Evolutionary conservation across 1,139 yeast species (phyloP), one percentile per base, ranked within the genome.

Genomic region (Pichia sp.): DNA sequence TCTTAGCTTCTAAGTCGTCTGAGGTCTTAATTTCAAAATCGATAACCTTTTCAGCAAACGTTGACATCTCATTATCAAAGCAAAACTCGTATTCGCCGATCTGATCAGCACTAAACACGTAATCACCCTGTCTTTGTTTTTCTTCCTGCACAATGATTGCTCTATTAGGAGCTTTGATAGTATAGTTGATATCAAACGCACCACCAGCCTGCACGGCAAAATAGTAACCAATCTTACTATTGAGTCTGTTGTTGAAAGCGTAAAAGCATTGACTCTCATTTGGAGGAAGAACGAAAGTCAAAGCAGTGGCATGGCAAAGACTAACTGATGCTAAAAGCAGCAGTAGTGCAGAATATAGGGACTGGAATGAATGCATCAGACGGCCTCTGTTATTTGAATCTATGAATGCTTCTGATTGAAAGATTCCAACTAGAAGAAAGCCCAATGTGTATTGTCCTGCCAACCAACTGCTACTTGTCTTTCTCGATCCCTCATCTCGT

Each of bases 131-230:
- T 62, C 86, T 76, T 58, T 81, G 81, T 53, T 79, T 79, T 40
- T 70, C 67, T 43, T 82, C 84, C 28, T 69, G 63, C 39, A 74
- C 72, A 34, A 84, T 64, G 7, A 76, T 66, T 39, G 70, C 71
- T 21, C 77, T 79, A 40, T 71, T 68, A 12, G 97, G 96, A 20
- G 76, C 79, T 52, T 68, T 77, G 49, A 91, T 73, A 30, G 74
- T 66, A 62, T 84, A 86, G 61, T 86, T 91, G 44, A 91, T 77
- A 58, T 85, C 95, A 57, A 85, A 85, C 21, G 83, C 67, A 8
- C 94, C 95, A 43, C 97, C 96, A 30, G 83, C 72, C 63, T 88
- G 96, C 39, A 91, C 96, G 15, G 96, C 88, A 69, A 86, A 91
- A 60, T 86, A 84, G 60, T 82, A 89, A 24, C 84, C 80, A 44